A percentile compares a stretch with the other conserved stretches of the same genome.
Evolutionary conservation across 108 stramenopile species (phyloP).

Genomic region (Cyclostephanos invisitatus): DNA sequence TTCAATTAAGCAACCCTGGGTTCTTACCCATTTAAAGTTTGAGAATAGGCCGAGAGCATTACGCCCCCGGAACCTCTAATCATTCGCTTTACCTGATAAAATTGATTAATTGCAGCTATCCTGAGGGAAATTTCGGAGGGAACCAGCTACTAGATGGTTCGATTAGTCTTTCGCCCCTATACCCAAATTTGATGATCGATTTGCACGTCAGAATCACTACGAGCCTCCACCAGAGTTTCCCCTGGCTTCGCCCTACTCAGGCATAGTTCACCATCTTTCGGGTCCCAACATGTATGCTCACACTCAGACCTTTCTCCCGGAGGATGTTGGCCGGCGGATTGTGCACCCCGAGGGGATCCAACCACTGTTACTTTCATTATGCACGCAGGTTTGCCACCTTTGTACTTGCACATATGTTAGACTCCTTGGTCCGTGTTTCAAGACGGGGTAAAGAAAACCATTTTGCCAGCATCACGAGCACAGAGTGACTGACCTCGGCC

Average conservation of each 20-base stretch:
- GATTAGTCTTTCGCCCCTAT: constrained; percentile 98
- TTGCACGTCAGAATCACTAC: constrained; percentile 95
- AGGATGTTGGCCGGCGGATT: constrained; percentile 89
- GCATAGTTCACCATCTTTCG: constrained; percentile 98
- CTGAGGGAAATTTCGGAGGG: constrained; percentile 97
- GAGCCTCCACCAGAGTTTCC: constrained; percentile 96
- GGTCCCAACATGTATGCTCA: constrained; percentile 93
- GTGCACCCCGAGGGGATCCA: constrained; percentile 64
- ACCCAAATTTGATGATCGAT: constrained; percentile 96
- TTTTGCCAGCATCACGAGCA: constrained; percentile 77
- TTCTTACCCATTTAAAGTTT: constrained; percentile 97
- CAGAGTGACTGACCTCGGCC: constrained; percentile 72
- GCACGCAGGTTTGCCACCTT: constrained; percentile 87
- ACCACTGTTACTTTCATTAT: constrained; percentile 93
- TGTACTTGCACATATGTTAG: constrained; percentile 93
- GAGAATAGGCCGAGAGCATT: constrained; percentile 95
- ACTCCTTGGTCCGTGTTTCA: constrained; percentile 98
- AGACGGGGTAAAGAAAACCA: constrained; percentile 92
- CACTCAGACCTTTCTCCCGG: constrained; percentile 91
- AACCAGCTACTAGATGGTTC: constrained; percentile 97
- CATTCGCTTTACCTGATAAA: constrained; percentile 98
- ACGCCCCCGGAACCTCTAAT: constrained; percentile 94
- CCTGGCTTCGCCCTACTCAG: constrained; percentile 95
- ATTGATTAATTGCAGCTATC: constrained; percentile 92
- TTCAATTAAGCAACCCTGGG: constrained; percentile 93